Conservation (phyloP, 139 green algal species). For the Auxenochlorella pyrenoidosa region DNA sequence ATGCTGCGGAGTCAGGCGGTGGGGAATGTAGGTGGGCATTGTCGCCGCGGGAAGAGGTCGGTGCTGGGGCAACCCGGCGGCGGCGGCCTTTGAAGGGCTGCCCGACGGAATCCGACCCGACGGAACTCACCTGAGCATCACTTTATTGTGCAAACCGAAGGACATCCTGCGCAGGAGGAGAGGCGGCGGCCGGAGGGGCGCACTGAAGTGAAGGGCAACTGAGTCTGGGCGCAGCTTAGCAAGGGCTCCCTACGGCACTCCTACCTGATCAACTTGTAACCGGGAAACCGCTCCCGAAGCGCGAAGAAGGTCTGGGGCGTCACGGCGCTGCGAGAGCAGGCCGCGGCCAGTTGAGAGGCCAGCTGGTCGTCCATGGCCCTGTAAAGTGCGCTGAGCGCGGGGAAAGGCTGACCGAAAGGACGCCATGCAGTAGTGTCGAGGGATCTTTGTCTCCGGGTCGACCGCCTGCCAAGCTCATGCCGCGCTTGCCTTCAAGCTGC, state of each 20-base stretch:
- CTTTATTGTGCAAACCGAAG: constrained; percentile 39
- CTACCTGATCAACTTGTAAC: constrained; percentile 8
- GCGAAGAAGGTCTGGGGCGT: neutral
- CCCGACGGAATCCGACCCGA: too few species aligned
- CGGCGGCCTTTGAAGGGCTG: too few species aligned
- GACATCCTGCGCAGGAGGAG: constrained; percentile 19
- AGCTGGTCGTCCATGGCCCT: neutral
- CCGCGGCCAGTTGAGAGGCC: neutral
- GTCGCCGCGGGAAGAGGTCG: too few species aligned
- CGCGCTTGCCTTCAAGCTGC: too few species aligned
- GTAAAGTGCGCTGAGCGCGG: too few species aligned
- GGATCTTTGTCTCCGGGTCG: too few species aligned
- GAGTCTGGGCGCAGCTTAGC: neutral
- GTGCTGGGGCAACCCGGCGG: too few species aligned
- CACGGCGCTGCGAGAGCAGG: constrained; percentile 1
- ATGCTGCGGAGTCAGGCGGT: neutral
- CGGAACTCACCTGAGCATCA: constrained; percentile 20
- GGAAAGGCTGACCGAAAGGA: too few species aligned
- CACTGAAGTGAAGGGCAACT: too few species aligned
- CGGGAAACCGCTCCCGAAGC: constrained; percentile 13
- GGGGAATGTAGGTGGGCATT: too few species aligned
- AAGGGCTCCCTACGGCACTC: neutral
- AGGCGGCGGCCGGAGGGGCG: neutral
- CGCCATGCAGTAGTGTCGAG: too few species aligned
- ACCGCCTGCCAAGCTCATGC: too few species aligned